A percentile compares a stretch with the other conserved stretches of the same genome.
These are phyloP conservation scores for Lactarius pseudohatsudake DNA, from an alignment of 768 basidiomycete genomes.

Conservation along the genomic window DNA sequence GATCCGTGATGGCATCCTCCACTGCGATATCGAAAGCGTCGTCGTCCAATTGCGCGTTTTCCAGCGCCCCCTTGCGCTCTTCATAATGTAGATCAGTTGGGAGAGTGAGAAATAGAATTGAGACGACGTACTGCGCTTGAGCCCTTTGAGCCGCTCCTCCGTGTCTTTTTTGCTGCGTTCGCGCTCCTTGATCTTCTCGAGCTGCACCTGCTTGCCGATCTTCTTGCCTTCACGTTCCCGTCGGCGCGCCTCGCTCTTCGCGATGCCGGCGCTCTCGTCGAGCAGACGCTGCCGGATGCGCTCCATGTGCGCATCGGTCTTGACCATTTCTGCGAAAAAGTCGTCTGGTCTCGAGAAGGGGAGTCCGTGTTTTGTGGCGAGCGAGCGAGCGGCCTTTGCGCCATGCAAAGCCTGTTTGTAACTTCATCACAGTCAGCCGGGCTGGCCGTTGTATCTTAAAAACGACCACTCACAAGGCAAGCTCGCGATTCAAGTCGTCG, in stretches of 20 bases:
- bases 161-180: constrained; percentile 89
- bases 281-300: constrained; percentile 87
- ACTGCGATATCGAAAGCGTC: constrained; percentile 85
- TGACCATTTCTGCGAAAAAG: constrained; percentile 99
- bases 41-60: constrained; percentile 57
- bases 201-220: constrained; percentile 96
- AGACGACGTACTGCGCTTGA: constrained; percentile 78
- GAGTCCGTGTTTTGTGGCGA: constrained; percentile 76
- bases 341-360: constrained; percentile 91
- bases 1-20: constrained; percentile 82
- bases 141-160: constrained; percentile 78
- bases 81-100: constrained; percentile 15
- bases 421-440: constrained; percentile 43
- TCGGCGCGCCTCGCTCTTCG: constrained; percentile 88
- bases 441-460: background rate
- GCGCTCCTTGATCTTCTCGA: constrained; percentile 90
- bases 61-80: constrained; percentile 86
- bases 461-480: constrained; percentile 75
- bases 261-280: constrained; percentile 85
- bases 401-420: constrained; percentile 93
- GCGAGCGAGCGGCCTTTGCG: constrained; percentile 69
- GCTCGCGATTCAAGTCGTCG: constrained; percentile 91
- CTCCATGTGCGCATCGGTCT: constrained; percentile 97
- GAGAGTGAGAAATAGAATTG: background rate
- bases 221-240: constrained; percentile 95